Percentiles rank a stretch among this genome's conserved stretches.
phyloP scores from a whole-genome alignment of 257 asterid genomes.

The Lithospermum erythrorhizon region DNA sequence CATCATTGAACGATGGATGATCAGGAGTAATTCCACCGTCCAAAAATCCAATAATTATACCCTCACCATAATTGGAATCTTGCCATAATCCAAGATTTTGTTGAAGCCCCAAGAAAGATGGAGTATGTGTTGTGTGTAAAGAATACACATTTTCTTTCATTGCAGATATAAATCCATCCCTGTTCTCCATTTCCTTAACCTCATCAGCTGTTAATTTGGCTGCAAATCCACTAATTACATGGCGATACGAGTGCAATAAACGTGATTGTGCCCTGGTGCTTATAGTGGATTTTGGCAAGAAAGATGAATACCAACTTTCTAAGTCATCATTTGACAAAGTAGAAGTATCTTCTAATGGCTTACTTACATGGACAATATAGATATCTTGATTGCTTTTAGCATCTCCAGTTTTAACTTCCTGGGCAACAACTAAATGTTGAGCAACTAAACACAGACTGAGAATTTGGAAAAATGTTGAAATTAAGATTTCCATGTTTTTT shows the following conservation, averaged over 20 bases:
- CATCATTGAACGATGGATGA: constrained; percentile 12
- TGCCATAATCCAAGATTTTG: constrained; percentile 9
- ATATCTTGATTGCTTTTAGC: not conserved
- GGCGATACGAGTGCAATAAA: constrained; percentile 7
- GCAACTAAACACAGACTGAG: too few species aligned
- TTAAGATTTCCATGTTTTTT: too few species aligned
- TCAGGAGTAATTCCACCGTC: constrained; percentile 7
- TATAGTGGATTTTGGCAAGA: not conserved
- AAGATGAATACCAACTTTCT: not conserved
- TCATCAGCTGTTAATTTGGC: constrained; percentile 10
- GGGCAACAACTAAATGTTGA: too few species aligned
- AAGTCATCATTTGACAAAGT: not conserved
- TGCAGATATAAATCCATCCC: constrained; percentile 9
- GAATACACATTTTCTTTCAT: constrained; percentile 3
- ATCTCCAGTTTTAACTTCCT: too few species aligned
- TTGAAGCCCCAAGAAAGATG: constrained; percentile 9
- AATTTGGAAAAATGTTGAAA: too few species aligned
- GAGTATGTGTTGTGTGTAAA: constrained; percentile 11
- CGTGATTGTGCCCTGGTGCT: not conserved
- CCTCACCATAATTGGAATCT: constrained; percentile 9
- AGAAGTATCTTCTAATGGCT: not conserved
- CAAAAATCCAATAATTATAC: constrained; percentile 10
- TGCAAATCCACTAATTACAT: constrained; percentile 12
- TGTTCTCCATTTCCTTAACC: constrained; percentile 4
- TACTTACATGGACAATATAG: not conserved